Evolutionary conservation across 495 filamentous ascomycete species (phyloP), one percentile per base, ranked within the genome.

Genomic region (Hypoxylon rickii): DNA sequence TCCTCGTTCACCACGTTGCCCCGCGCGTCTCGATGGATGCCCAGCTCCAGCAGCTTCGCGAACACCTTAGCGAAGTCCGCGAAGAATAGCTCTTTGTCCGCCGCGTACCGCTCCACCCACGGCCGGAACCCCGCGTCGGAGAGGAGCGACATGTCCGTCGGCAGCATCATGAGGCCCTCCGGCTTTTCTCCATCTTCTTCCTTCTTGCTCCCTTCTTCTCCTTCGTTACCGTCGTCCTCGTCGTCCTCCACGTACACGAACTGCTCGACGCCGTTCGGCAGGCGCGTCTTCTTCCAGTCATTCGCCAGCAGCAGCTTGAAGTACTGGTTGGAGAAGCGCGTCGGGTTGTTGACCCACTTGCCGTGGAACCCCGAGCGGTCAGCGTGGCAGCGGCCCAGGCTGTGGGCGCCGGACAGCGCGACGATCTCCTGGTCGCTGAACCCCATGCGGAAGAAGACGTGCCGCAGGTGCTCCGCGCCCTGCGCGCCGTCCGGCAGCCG

Each of bases 371-470:
- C 84, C 29, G 74, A 79, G 12, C 83, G 76, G 60, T 86, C 81
- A n/a, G 50, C 65, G 59, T 86, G 82, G 64, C 81, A 84, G n/a
- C 83, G 73, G 1, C 82, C 82, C 3, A 86, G 69, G 50, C 78
- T 86, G 56, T 86, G 82, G 48, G 82, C 84, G n/a, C 84, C 82
- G 8, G 73, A 57, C 61, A 85, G 53, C 17, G 81, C 83, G 2
- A 87, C 83, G 39, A 85, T 85, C 69, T 87, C 82, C 62, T 78
- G 79, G 58, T 87, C 81, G 55, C 77, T 76, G 70, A 86, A 85
- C n/a, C 83, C 81, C 83, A 86, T 86, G 18, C 81, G 77, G 62
- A 79, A 72, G 67, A 86, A 86, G 64, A 87, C 77, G 55, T 67
- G 68, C 1, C 83, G 75, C 40, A 87, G 58, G 59, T 87, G 82